Evolutionary conservation across 495 filamentous ascomycete species (phyloP), one percentile per base, ranked within the genome.

Genomic region (Podospora bellae-mahoneyi): DNA sequence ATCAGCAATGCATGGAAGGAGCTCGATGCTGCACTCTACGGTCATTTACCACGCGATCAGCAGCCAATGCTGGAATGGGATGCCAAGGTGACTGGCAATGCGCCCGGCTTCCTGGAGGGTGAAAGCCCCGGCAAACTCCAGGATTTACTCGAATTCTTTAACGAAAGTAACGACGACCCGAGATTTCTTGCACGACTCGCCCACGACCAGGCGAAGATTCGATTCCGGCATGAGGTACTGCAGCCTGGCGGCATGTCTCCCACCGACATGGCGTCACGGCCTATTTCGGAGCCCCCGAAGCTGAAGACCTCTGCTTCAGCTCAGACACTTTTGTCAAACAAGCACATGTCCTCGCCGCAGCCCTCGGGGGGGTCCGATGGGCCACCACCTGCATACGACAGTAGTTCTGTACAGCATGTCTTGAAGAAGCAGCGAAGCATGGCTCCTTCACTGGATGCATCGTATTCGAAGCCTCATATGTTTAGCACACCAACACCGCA

Each of bases 91-190:
- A 84, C 81, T 2, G 82, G 82, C n/a, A 75, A 82, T 56, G 80
- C 79, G 5, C 81, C 80, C 69, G 82, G 81, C 1, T 84, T 82
- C 65, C 68, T 82, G 10, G 82, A 84, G 66, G 80, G 80, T 32
- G 78, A 83, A 69, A 79, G 74, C 54, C 78, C 81, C 4, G 81
- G 81, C 10, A 79, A 83, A 66, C 77, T 84, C 23, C 82, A 84
- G 70, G 82, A 84, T 63, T 74, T 82, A 3, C 77, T 84, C 56
- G 82, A 84, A 53, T 84, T 83, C 68, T 84, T 82, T 72, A 75
- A 78, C 48, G 79, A 78, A 13, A 68, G 70, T 16, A 76, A 77
- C 34, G 79, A 82, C 65, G 77, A 80, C 60, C 78, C 81, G 2
- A 75, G 77, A 60, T 73, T 73, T 53, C 74, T 83, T 27, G 78